Evolutionary conservation across 2,329 filamentous ascomycete species (phyloP).

Genomic region (Massarina eburnea): DNA sequence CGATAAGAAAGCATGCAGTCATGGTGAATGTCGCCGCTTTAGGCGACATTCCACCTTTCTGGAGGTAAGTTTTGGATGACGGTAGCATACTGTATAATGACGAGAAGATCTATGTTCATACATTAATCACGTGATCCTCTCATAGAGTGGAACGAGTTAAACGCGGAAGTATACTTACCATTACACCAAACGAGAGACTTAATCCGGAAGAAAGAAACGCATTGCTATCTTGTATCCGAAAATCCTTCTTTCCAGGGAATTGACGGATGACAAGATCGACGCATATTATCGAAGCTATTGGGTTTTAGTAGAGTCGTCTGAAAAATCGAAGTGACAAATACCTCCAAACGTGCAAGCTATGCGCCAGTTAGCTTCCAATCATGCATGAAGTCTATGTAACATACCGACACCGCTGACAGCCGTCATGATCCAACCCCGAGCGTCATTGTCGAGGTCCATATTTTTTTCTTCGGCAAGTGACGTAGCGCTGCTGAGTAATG

Average conservation of each 20-base stretch:
- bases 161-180: slow-evolving; percentile 62
- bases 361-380: slow-evolving; percentile 14
- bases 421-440: slow-evolving; percentile 89
- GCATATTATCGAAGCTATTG: slow-evolving; percentile 77
- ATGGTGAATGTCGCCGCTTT: slow-evolving; percentile 68
- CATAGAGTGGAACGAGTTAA: not conserved
- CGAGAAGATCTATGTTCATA: slow-evolving; percentile 72
- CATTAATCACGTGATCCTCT: slow-evolving; percentile 10
- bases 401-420: slow-evolving; percentile 76
- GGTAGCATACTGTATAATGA: slow-evolving; percentile 92
- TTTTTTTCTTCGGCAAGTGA: slow-evolving; percentile 7
- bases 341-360: slow-evolving; percentile 44
- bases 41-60: slow-evolving; percentile 66
- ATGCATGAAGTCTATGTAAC: slow-evolving; percentile 18
- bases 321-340: slow-evolving; percentile 9
- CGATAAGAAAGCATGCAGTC: slow-evolving; percentile 69
- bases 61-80: slow-evolving; percentile 76
- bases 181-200: slow-evolving; percentile 92
- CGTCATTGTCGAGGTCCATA: slow-evolving; percentile 59
- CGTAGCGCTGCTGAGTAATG: not conserved
- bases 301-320: slow-evolving; percentile 18
- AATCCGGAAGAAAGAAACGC: slow-evolving; percentile 83
- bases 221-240: slow-evolving; percentile 87
- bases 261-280: slow-evolving; percentile 75
- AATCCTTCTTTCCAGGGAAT: slow-evolving; percentile 73